These are phyloP conservation scores for Tricladium varicosporioides DNA, from an alignment of 2,329 filamentous ascomycete species.

Conservation along the genomic window DNA sequence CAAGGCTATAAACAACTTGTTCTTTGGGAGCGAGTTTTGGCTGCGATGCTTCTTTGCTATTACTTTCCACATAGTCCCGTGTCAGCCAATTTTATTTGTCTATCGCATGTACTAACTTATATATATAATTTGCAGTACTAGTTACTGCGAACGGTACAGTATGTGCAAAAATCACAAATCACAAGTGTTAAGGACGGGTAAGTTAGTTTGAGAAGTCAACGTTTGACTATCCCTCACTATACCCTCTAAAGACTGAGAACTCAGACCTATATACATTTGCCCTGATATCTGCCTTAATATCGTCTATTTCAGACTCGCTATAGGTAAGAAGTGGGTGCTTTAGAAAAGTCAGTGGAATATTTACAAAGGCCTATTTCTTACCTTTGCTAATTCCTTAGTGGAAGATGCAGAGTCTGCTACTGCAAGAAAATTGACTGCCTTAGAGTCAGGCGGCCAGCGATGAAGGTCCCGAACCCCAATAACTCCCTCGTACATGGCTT, in stretches of 20 bases:
- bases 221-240: not conserved
- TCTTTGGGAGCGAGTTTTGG: too few relatives aligned
- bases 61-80: too few relatives aligned
- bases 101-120: too few relatives aligned
- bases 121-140: too few relatives aligned
- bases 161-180: not conserved
- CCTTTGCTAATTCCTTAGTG: slow-evolving; percentile 1
- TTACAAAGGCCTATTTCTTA: not conserved
- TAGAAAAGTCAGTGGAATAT: not conserved
- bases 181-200: not conserved
- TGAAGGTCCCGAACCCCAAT: slow-evolving; percentile 5
- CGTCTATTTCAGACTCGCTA: not conserved
- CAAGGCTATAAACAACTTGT: too few relatives aligned
- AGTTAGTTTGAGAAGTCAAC: not conserved
- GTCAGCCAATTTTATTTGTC: too few relatives aligned
- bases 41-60: too few relatives aligned
- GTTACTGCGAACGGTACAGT: too few relatives aligned
- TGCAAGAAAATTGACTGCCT: slow-evolving; percentile 10
- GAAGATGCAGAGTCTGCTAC: slow-evolving; percentile 5
- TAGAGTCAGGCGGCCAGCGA: slow-evolving; percentile 7
- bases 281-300: slow-evolving; percentile 1
- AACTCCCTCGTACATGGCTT: slow-evolving; percentile 3
- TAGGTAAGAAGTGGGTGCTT: slow-evolving; percentile 2
- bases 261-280: slow-evolving; percentile 11
- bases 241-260: slow-evolving; percentile 6